Base-by-base conservation (phyloP, 1,139 yeast species). In the Scheffersomyces quercinus region DNA sequence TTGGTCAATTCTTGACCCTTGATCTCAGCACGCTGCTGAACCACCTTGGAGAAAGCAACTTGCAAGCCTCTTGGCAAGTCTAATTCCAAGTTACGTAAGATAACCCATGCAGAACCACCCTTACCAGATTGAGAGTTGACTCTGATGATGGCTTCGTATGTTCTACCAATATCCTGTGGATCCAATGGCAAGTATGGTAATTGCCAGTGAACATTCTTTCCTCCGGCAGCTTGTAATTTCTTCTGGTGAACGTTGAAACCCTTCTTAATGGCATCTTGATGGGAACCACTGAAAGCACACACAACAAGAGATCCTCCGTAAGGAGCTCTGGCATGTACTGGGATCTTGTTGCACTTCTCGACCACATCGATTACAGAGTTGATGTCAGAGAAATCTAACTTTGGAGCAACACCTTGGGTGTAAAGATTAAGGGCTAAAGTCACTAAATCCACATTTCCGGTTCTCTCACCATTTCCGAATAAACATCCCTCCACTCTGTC, bases 91-190 rank as follows among this genome's bases (percentile, higher is more conserved):
- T 87, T 81, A 61, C 95, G 82, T 58, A 90, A 79, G 59, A 93
- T 86, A 53, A 93, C 87, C 97, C 98, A 93, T 28, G 98, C 96
- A 28, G 98, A 96, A 63, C 98, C 98, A 62, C 98, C 98, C 72
- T 93, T 93, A 61, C 99, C 99, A 26, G 96, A 86, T 74, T 93
- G 98, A 9, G 97, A 90, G 74, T 93, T 93, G 68, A 93, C 98
- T 67, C 99, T 83, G 61, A 93, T 93, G 52, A 93, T 95, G 37
- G 98, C 98, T 72, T 93, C 98, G 69, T 93, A 93, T 45, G 88
- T 91, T 70, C 98, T 84, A 47, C 98, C 98, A 57, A 93, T 86
- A 66, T 93, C 98, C 64, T 85, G 80, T 55, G 99, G 99, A 68
- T 93, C 99, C 67, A 93, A 79, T 47, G 99, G 98, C 60, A 93